Evolutionary conservation across 2,329 filamentous ascomycete species (phyloP).

Genomic region (Ophiostoma novo-ulmi): DNA sequence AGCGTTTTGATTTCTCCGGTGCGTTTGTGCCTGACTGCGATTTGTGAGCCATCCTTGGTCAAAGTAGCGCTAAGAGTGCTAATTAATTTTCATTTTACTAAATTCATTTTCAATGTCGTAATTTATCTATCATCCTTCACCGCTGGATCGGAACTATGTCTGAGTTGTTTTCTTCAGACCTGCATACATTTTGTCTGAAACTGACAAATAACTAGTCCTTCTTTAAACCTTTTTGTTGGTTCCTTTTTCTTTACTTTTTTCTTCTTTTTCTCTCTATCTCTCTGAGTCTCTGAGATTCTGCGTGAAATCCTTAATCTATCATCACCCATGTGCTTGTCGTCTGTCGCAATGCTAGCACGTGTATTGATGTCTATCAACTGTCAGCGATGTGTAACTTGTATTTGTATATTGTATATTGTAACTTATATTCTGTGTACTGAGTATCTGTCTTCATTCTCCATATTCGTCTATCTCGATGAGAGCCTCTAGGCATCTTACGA

Average conservation of each 20-base stretch:
- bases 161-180: background rate
- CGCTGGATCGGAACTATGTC: slow-evolving; percentile 4
- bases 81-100: background rate
- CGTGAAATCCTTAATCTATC: no score
- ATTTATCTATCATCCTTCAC: slow-evolving; percentile 1
- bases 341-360: slow-evolving; percentile 5
- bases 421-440: background rate
- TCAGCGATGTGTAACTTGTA: background rate
- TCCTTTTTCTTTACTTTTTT: background rate
- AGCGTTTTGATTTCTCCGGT: slow-evolving; percentile 3
- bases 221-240: background rate
- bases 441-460: background rate
- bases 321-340: slow-evolving; percentile 3
- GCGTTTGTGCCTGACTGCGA: background rate
- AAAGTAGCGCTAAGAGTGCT: background rate
- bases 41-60: no score
- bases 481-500: background rate
- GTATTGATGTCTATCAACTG: background rate
- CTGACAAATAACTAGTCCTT: background rate
- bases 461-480: background rate
- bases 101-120: background rate
- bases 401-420: background rate
- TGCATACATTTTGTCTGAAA: slow-evolving; percentile 6
- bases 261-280: background rate
- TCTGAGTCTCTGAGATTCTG: no score